Conservation (phyloP, 208 protist genomes). For the Trichomonas tenax region DNA sequence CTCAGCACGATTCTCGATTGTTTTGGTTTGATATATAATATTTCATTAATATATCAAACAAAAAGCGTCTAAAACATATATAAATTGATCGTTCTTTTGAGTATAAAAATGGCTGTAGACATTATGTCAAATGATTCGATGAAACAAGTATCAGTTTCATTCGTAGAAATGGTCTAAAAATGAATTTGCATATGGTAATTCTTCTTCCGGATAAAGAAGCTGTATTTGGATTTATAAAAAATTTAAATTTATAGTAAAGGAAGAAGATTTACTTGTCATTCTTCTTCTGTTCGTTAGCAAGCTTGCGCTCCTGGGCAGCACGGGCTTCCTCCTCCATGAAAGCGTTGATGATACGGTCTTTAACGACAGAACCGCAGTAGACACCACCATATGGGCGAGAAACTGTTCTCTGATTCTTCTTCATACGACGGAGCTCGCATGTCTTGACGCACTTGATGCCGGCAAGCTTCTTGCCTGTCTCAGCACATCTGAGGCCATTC, state of each 20-base stretch:
- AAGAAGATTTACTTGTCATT: neutral
- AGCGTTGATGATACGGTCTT: neutral
- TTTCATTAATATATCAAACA: too few relatives aligned
- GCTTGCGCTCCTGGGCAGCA: neutral
- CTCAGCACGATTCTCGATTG: too few relatives aligned
- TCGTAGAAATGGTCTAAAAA: too few relatives aligned
- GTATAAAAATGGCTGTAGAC: too few relatives aligned
- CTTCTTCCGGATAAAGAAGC: too few relatives aligned
- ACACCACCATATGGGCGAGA: slow-evolving; percentile 5
- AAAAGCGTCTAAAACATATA: too few relatives aligned
- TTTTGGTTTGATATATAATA: too few relatives aligned
- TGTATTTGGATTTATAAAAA: too few relatives aligned
- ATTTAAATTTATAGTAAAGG: neutral
- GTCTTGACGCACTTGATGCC: neutral
- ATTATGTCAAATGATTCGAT: too few relatives aligned
- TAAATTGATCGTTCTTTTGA: too few relatives aligned
- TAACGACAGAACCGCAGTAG: neutral
- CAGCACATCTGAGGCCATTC: neutral
- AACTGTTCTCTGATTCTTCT: neutral
- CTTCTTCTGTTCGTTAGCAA: neutral
- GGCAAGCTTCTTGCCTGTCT: neutral
- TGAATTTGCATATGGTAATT: too few relatives aligned
- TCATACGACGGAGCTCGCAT: neutral
- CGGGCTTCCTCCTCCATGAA: slow-evolving; percentile 11
- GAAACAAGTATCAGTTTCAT: too few relatives aligned